A percentile compares a stretch with the other conserved stretches of the same genome.
phyloP scores from a whole-genome alignment of 2,329 filamentous ascomycete species.

The Samsoniella hepiali region DNA sequence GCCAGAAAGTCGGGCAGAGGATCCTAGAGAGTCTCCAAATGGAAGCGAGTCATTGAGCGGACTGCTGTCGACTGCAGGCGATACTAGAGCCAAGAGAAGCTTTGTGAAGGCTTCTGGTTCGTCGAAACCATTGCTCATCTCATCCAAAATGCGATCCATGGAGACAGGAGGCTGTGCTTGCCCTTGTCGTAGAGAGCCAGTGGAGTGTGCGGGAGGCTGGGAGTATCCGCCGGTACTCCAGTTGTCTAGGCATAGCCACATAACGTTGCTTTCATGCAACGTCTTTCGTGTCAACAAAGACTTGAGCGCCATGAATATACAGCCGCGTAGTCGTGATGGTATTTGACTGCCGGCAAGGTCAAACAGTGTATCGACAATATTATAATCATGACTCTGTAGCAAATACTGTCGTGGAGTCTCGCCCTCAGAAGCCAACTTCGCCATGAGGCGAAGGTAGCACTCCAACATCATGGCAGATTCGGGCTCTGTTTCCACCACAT shows the following conservation, averaged over 20 bases:
- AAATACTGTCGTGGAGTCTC: conserved; percentile 70
- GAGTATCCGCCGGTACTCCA: conserved; percentile 67
- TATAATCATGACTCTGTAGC: conserved; percentile 61
- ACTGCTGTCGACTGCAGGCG: conserved; percentile 59
- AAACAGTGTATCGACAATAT: conserved; percentile 70
- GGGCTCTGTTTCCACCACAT: conserved; percentile 75
- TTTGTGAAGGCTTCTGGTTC: conserved; percentile 81
- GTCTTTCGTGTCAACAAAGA: conserved; percentile 75
- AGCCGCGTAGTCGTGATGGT: conserved; percentile 73
- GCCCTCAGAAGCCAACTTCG: conserved; percentile 76
- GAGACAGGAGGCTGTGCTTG: conserved; percentile 38
- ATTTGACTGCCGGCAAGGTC: conserved; percentile 75
- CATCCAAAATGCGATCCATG: conserved; percentile 66
- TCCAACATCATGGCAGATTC: conserved; percentile 97
- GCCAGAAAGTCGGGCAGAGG: conserved; percentile 70
- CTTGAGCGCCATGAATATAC: conserved; percentile 74
- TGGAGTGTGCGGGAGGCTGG: conserved; percentile 27
- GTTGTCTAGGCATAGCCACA: conserved; percentile 79
- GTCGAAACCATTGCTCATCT: conserved; percentile 76
- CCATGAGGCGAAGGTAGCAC: conserved; percentile 84
- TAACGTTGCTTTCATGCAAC: conserved; percentile 60
- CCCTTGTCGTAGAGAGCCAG: conserved; percentile 32
- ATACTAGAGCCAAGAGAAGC: conserved; percentile 68
- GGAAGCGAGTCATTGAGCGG: conserved; percentile 72
- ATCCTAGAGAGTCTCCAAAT: conserved; percentile 82